Base-by-base conservation (phyloP, 2,329 filamentous ascomycete species). In the Arthrocladium fulminans region DNA sequence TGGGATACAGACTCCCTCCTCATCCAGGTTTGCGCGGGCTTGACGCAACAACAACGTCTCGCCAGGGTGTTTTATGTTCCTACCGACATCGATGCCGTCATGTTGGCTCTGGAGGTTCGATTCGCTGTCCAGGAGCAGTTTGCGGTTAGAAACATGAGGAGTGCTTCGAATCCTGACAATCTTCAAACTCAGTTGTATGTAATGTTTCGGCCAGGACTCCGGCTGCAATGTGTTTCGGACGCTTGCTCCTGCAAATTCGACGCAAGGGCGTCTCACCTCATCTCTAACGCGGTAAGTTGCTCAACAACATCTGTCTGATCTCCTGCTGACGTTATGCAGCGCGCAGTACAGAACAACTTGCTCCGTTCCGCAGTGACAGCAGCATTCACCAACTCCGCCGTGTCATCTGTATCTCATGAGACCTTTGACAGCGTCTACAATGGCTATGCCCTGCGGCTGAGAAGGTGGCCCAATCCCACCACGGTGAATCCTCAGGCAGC, bases 1-100 rank as follows among this genome's bases (percentile, higher is more conserved):
- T 45, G 42, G 42, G 42, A 45, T 20, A 45, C 27, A 10, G 42
- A 45, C 17, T 15, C 42, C n/a, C 27, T 45, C 13, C 42, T 45
- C 9, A 34, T 45, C 13, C 42, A 45, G 34, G 22, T 9, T 9
- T 45, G 24, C 20, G n/a, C 30, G n/a, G 23, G 23, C 3, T n/a
- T 29, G 12, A 25, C 20, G 8, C 10, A 22, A n/a, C 24, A 15
- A 20, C 25, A 45, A n/a, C 17, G 19, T 19, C 23, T 45, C 13
- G 42, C 24, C 10, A 25, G 40, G 27, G 40, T 43, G 3, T 43
- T 43, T n/a, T 43, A 43, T 43, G 40, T 43, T 6, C 40, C 40
- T 4, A 25, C n/a, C 34, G 42, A 45, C 17, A 15, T 13, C 17
- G 29, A 22, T 19, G 42, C 25, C 22, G 19, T 35, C 30, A 32